phyloP scores from a whole-genome alignment of 331 rosid genomes.

The Quercus lobata region DNA sequence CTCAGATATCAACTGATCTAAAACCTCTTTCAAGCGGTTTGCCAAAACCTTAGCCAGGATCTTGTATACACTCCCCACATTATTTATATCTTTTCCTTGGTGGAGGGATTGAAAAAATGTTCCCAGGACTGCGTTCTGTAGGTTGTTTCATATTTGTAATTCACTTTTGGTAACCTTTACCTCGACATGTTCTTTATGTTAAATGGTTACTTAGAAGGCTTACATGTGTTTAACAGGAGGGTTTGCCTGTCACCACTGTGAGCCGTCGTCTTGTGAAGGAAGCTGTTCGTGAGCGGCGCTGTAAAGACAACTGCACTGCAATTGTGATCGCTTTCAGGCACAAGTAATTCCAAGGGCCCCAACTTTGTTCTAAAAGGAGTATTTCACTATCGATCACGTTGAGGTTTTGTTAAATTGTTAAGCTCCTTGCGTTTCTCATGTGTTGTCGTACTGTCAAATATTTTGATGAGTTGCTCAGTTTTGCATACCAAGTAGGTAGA shows the following conservation, averaged over 20 bases:
- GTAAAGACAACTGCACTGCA: conserved; percentile 94
- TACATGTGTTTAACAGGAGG: conserved; percentile 51
- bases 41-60: no score
- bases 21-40: no score
- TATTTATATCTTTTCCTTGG: background rate
- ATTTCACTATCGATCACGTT: background rate
- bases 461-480: background rate
- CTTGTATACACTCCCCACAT: background rate
- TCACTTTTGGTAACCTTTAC: background rate
- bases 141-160: background rate
- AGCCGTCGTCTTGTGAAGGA: conserved; percentile 78
- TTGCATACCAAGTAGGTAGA: background rate
- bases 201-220: background rate
- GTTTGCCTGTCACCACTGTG: conserved; percentile 54
- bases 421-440: background rate
- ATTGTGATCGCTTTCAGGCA: conserved; percentile 59
- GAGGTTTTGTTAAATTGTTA: background rate
- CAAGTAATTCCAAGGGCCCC: conserved; percentile 18
- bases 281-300: conserved; percentile 82
- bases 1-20: no score
- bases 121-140: background rate
- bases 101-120: background rate
- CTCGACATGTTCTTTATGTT: background rate
- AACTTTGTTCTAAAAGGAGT: background rate
- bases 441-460: background rate